Evolutionary conservation across 768 basidiomycete genomes (phyloP).

Genomic region (Mycena olivaceomarginata): DNA sequence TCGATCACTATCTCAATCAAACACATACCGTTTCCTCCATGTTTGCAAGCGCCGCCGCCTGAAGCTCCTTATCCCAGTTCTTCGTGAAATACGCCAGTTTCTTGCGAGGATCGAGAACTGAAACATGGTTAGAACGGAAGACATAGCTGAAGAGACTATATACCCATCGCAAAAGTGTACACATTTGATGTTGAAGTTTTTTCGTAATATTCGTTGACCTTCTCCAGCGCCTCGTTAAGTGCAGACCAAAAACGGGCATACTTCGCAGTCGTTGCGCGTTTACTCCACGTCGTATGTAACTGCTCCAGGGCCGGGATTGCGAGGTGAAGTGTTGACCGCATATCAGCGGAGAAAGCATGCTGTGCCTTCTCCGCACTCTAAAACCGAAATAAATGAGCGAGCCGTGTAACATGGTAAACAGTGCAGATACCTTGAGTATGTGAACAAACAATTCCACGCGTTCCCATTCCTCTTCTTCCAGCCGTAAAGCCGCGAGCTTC

Average conservation of each 20-base stretch:
- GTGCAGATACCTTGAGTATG: neutral
- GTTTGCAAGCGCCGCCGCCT: neutral
- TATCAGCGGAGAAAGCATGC: neutral
- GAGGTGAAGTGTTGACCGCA: neutral
- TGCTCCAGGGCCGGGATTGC: neutral
- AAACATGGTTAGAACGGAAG: neutral
- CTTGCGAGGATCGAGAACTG: neutral
- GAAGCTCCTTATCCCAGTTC: neutral
- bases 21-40: neutral
- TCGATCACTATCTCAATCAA: no score
- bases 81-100: neutral
- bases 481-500: neutral
- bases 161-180: constrained; percentile 52
- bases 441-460: neutral
- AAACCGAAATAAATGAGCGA: neutral
- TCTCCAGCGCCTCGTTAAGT: constrained; percentile 44
- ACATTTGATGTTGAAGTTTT: constrained; percentile 50
- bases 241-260: constrained; percentile 40
- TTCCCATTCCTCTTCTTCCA: neutral
- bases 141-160: neutral
- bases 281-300: neutral
- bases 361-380: neutral
- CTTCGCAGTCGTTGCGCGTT: neutral
- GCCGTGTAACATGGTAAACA: neutral
- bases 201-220: constrained; percentile 51